Base-by-base conservation (phyloP, 1,284 basidiomycete species). In the Irpex lacteus region DNA sequence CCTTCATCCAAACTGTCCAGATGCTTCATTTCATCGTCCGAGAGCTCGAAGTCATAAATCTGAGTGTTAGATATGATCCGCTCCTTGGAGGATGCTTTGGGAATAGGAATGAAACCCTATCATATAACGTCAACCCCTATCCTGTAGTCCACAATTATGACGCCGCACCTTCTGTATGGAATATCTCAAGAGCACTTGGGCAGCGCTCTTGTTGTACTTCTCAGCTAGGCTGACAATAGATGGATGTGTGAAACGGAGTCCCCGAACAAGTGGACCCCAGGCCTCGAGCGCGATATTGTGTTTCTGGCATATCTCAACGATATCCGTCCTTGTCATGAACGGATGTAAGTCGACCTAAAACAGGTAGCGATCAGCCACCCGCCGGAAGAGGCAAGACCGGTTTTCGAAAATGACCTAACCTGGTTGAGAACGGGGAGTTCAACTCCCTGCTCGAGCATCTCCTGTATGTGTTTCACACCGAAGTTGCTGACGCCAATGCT, bases 401-500 rank as follows among this genome's bases (percentile, higher is more conserved):
- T 76, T 74, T 72, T 26, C 26, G 26, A 26, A 26, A 2, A 4
- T 26, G 26, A 26, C 26, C 26, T 26, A 26, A 91, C 87, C 75
- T 92, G 90, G 71, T 92, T 88, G 55, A 92, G 78, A 0, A 78
- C 81, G 0, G 90, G 89, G 36, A 84, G 69, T 57, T 80, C 78
- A 19, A 81, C 72, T n/a, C 81, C 80, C 11, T 80, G 77, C 13
- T 80, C 79, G 9, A 86, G 71, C 59, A 93, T 80, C 65, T 89
- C 85, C 66, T 85, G 70, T 65, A 93, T 79, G 72, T 93, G 91
- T 59, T 81, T 76, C 18, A 90, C 79, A 8, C 88, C 86, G 74
- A 85, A 92, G 66, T 87, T 91, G 67, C 86, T 88, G 57, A 93
- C 87, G 7, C 91, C 90, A 44, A 90, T 85, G 68, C 85, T 86